These are phyloP conservation scores for Viscum album DNA, from an alignment of 177 flowering plant genomes.

Conservation along the genomic window DNA sequence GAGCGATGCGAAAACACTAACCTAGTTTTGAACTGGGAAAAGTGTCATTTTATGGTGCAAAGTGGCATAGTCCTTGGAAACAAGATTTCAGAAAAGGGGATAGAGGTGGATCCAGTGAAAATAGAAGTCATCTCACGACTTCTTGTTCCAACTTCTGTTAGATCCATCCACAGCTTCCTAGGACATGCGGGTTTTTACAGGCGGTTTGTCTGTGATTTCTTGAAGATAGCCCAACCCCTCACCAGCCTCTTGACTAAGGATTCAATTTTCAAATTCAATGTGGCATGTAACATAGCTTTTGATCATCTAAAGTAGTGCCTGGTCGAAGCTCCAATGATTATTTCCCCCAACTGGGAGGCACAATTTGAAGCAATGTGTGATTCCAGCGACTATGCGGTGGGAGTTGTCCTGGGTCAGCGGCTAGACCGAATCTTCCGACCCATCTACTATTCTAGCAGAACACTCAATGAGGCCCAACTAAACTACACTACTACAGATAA, in stretches of 20 bases:
- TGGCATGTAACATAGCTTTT: background rate
- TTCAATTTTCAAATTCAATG: background rate
- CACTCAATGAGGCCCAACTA: background rate
- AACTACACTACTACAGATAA: conserved; percentile 5
- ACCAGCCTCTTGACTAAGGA: background rate
- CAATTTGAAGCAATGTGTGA: conserved; percentile 7
- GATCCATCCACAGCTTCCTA: background rate
- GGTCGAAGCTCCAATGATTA: background rate
- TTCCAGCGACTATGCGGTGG: background rate
- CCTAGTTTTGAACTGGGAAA: background rate
- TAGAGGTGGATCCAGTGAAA: conserved; percentile 1
- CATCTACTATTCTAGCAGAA: background rate
- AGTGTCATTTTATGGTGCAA: background rate
- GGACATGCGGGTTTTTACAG: conserved; percentile 7
- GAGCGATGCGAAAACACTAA: background rate
- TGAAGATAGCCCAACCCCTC: background rate
- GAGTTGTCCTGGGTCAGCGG: background rate
- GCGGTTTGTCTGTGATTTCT: background rate
- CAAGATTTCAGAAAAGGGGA: background rate
- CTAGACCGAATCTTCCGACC: background rate
- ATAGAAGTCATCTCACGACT: background rate
- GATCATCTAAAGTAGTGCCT: background rate
- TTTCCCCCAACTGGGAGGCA: background rate
- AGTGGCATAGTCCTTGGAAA: background rate
- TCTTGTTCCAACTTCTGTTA: background rate